Base-by-base conservation (phyloP, 371 early-diverging fungal species). In the Funneliformis caledonium region DNA sequence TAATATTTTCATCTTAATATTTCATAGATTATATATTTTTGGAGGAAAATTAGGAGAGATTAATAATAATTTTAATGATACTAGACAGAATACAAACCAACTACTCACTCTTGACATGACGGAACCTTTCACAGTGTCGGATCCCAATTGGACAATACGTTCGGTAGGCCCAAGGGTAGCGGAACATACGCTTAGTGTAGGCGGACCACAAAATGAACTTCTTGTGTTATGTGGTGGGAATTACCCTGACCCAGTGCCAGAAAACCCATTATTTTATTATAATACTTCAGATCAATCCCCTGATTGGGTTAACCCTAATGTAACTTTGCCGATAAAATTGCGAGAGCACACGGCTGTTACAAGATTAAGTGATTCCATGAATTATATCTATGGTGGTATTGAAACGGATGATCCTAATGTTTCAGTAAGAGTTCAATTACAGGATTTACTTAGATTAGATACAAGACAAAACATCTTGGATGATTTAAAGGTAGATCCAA, bases 201-300 rank as follows among this genome's bases (percentile, higher is more conserved):
- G 78, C 7, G 78, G 78, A 6, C 2, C 22, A 47, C 11, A 67
- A 7, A 65, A 78, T 59, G 52, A 78, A 5, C 26, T 65, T 6
- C n/a, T 78, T 16, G 43, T 78, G 26, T 33, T 68, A 12, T 78
- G 26, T 52, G 78, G 78, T 6, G 78, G 78, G n/a, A 64, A 76
- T 47, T 31, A n/a, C 16, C 64, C 47, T 14, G 31, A 69, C 12
- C 45, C 52, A 5, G 2, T 31, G 5, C n/a, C 33, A 31, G 22
- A 64, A 45, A 78, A 64, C 50, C 16, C 78, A 22, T 33, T 65
- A 6, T 33, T 48, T 50, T 48, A 45, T 48, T 78, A 56, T 52
- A 8, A 78, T n/a, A 67, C 76, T 4, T 33, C 6, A 76, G 12
- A 8, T 8, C 1, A 37, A 16, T 26, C 37, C 19, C 31, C 50